Conservation (phyloP, 2,329 filamentous ascomycete genomes). For the Rutstroemia sp. region DNA sequence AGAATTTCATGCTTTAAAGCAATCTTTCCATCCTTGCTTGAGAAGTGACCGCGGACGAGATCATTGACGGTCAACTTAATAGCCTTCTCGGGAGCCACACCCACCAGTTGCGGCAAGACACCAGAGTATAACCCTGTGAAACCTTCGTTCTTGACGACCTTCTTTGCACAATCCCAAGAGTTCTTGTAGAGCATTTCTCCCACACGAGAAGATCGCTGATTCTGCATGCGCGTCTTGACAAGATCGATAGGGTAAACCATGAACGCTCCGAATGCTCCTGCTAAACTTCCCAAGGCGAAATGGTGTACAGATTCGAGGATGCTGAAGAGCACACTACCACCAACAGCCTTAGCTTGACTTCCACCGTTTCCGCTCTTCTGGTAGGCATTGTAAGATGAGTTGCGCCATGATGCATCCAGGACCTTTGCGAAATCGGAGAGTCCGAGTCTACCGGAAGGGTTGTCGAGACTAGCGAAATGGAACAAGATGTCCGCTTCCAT, state of each 20-base stretch:
- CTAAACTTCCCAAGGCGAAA: slow-evolving; percentile 81
- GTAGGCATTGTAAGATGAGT: slow-evolving; percentile 34
- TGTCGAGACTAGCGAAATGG: slow-evolving; percentile 91
- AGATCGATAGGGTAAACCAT: slow-evolving; percentile 99
- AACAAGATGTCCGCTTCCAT: slow-evolving; percentile 99
- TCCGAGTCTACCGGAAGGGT: slow-evolving; percentile 76
- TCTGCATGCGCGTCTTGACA: slow-evolving; percentile 98
- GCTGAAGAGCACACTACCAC: slow-evolving; percentile 52
- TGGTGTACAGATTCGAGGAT: slow-evolving; percentile 77
- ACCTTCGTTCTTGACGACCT: slow-evolving; percentile 90
- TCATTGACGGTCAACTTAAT: slow-evolving; percentile 99
- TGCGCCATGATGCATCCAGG: slow-evolving; percentile 86
- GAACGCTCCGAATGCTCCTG: slow-evolving; percentile 95
- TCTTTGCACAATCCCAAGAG: slow-evolving; percentile 88
- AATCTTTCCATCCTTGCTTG: slow-evolving; percentile 69
- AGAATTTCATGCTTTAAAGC: slow-evolving; percentile 65
- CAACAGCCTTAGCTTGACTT: slow-evolving; percentile 44
- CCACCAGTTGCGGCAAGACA: slow-evolving; percentile 88
- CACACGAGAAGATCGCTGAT: slow-evolving; percentile 76
- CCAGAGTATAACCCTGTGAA: slow-evolving; percentile 87
- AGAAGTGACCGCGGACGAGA: slow-evolving; percentile 70
- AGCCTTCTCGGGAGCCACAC: slow-evolving; percentile 97
- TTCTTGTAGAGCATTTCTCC: slow-evolving; percentile 94
- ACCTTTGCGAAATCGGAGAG: slow-evolving; percentile 89
- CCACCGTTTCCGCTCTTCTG: slow-evolving; percentile 30